These are phyloP conservation scores for Globisporangium alternatum DNA, from an alignment of 352 stramenopile species.

Conservation along the genomic window DNA sequence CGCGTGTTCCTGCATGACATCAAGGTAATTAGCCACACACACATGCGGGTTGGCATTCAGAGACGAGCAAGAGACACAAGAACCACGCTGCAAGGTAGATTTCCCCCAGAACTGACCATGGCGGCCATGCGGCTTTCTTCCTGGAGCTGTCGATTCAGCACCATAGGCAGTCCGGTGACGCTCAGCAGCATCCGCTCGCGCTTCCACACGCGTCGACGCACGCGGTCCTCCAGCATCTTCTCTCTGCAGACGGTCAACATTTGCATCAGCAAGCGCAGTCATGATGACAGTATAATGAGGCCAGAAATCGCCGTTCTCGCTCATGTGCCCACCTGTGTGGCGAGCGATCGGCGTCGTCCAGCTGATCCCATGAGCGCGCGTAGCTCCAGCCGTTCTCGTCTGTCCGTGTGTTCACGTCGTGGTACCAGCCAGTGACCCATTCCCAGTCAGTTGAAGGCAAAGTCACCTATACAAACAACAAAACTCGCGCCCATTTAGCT, in stretches of 20 bases:
- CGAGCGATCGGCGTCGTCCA: constrained; percentile 18
- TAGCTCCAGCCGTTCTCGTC: constrained; percentile 62
- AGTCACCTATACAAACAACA: constrained; percentile 24
- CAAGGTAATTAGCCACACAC: neutral
- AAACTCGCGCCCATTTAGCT: neutral
- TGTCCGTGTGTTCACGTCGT: constrained; percentile 41
- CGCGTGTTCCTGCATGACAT: constrained; percentile 29
- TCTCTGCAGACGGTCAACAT: constrained; percentile 25
- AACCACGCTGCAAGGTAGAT: constrained; percentile 13
- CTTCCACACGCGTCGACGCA: constrained; percentile 56
- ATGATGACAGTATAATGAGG: neutral
- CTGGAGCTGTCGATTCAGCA: constrained; percentile 26
- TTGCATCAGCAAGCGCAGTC: neutral
- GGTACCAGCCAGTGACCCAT: constrained; percentile 54
- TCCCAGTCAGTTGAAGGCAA: constrained; percentile 56
- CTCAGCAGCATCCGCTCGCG: constrained; percentile 50
- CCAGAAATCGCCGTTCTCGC: neutral
- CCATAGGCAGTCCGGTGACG: constrained; percentile 26
- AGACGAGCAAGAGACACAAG: neutral
- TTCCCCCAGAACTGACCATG: constrained; percentile 19
- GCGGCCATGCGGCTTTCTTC: constrained; percentile 30
- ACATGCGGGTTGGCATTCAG: neutral
- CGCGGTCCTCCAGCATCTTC: constrained; percentile 27
- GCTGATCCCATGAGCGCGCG: constrained; percentile 31
- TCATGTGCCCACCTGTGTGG: constrained; percentile 12